Conservation (phyloP, 2,329 filamentous ascomycete genomes). For the Domatiomyces globalis region DNA sequence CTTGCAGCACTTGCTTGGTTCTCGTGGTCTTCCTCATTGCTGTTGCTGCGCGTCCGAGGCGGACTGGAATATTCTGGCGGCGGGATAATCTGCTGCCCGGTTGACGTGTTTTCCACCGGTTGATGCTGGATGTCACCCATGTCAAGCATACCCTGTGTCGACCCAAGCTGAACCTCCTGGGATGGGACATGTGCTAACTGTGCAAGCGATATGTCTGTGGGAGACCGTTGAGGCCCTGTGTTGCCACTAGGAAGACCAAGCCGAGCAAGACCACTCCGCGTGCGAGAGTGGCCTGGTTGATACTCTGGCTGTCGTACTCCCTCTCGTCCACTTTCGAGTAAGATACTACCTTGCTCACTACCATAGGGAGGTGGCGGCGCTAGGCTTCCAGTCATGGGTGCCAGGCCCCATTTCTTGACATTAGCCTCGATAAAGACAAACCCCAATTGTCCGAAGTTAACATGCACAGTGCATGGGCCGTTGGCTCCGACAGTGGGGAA, state of each 20-base stretch:
- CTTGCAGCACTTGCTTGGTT: slow-evolving; percentile 22
- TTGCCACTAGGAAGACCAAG: slow-evolving; percentile 56
- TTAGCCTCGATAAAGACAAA: slow-evolving; percentile 99
- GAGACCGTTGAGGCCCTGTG: slow-evolving; percentile 76
- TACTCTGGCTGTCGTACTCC: slow-evolving; percentile 32
- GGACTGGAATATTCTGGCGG: slow-evolving; percentile 57
- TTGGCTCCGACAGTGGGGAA: slow-evolving; percentile 96
- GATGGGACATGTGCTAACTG: slow-evolving; percentile 61
- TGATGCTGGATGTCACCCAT: slow-evolving; percentile 18
- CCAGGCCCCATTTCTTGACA: slow-evolving; percentile 98
- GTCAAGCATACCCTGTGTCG: slow-evolving; percentile 56
- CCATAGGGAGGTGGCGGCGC: slow-evolving; percentile 94
- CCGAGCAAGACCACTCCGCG: slow-evolving; percentile 64
- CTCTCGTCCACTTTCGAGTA: slow-evolving; percentile 69
- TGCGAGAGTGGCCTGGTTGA: slow-evolving; percentile 54
- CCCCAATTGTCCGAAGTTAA: slow-evolving; percentile 94
- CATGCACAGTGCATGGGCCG: slow-evolving; percentile 80
- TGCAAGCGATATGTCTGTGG: slow-evolving; percentile 89
- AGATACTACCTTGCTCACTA: slow-evolving; percentile 89
- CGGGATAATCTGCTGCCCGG: slow-evolving; percentile 46
- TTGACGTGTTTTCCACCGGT: slow-evolving; percentile 21
- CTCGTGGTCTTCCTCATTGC: slow-evolving; percentile 45
- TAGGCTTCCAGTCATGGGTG: slow-evolving; percentile 86
- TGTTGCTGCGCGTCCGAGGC: slow-evolving; percentile 41
- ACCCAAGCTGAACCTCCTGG: slow-evolving; percentile 39